Conservation (phyloP, 2,329 filamentous ascomycete species). For the Fusarium floridanum region DNA sequence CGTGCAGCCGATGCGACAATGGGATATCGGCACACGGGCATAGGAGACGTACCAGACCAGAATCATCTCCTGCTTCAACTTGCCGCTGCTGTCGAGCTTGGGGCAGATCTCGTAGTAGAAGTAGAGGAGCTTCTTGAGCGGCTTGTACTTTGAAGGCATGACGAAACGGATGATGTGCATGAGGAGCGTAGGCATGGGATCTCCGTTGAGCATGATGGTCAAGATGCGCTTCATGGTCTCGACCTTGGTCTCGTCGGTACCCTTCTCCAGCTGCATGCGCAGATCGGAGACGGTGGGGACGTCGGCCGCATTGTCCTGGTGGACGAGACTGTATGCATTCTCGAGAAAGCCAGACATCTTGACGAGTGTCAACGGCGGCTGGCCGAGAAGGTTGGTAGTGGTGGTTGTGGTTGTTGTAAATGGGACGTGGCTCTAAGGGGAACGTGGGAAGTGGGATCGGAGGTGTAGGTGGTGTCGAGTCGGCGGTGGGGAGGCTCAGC, state of each 20-base stretch:
- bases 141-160: slow-evolving; percentile 98
- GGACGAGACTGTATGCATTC: slow-evolving; percentile 94
- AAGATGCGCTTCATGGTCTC: slow-evolving; percentile 97
- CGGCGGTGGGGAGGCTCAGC: slow-evolving; percentile 53
- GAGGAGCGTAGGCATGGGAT: slow-evolving; percentile 92
- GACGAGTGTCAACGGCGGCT: slow-evolving; percentile 49
- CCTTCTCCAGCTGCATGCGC: slow-evolving; percentile 93
- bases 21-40: neutral
- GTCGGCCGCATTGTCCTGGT: slow-evolving; percentile 96
- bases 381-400: slow-evolving; percentile 35
- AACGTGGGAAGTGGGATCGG: slow-evolving; percentile 42
- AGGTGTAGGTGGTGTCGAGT: slow-evolving; percentile 44
- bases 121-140: slow-evolving; percentile 97
- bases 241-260: slow-evolving; percentile 90
- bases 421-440: slow-evolving; percentile 48
- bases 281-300: slow-evolving; percentile 91
- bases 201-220: slow-evolving; percentile 97
- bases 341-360: slow-evolving; percentile 96
- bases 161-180: slow-evolving; percentile 99
- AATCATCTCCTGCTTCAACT: slow-evolving; percentile 99
- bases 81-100: slow-evolving; percentile 91
- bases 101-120: slow-evolving; percentile 99
- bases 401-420: slow-evolving; percentile 42
- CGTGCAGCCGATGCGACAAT: neutral
- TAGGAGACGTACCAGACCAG: slow-evolving; percentile 81